These are phyloP conservation scores for Alternaria arbusti DNA, from an alignment of 2,329 filamentous ascomycete species.

Conservation along the genomic window DNA sequence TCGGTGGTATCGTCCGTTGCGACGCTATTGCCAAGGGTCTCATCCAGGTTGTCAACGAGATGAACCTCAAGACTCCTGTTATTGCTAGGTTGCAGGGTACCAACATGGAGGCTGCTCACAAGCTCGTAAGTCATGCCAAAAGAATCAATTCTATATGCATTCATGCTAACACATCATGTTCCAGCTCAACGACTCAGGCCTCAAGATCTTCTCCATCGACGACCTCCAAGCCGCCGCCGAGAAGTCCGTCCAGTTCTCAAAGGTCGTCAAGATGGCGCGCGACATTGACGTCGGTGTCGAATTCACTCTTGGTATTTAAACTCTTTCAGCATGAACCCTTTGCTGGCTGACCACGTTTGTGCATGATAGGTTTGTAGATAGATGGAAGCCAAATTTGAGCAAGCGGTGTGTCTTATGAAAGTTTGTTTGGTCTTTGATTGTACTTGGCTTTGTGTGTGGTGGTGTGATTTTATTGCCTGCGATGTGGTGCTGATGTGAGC, in stretches of 20 bases:
- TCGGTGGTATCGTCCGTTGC: slow-evolving; percentile 97
- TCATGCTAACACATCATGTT: background rate
- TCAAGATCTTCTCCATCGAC: slow-evolving; percentile 99
- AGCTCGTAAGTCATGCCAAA: slow-evolving; percentile 61
- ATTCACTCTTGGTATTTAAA: slow-evolving; percentile 74
- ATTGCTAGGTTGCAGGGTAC: slow-evolving; percentile 97
- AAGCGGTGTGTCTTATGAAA: background rate
- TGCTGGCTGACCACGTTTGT: slow-evolving; percentile 10
- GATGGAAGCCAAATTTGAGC: background rate
- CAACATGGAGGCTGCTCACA: slow-evolving; percentile 94
- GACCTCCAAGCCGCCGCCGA: slow-evolving; percentile 96
- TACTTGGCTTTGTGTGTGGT: background rate
- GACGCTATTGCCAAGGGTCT: slow-evolving; percentile 96
- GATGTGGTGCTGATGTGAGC: background rate
- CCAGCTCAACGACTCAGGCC: slow-evolving; percentile 89
- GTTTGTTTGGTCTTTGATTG: background rate
- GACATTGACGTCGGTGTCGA: slow-evolving; percentile 93
- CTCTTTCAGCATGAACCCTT: slow-evolving; percentile 9
- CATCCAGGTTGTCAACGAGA: slow-evolving; percentile 90
- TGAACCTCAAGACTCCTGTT: slow-evolving; percentile 96
- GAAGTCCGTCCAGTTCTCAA: slow-evolving; percentile 98
- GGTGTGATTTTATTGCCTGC: background rate
- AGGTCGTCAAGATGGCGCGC: slow-evolving; percentile 98
- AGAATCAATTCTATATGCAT: background rate
- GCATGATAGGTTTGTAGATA: slow-evolving; percentile 3